Conservation (phyloP, 2,329 filamentous ascomycete species). For the Talaromyces rugulosus region DNA sequence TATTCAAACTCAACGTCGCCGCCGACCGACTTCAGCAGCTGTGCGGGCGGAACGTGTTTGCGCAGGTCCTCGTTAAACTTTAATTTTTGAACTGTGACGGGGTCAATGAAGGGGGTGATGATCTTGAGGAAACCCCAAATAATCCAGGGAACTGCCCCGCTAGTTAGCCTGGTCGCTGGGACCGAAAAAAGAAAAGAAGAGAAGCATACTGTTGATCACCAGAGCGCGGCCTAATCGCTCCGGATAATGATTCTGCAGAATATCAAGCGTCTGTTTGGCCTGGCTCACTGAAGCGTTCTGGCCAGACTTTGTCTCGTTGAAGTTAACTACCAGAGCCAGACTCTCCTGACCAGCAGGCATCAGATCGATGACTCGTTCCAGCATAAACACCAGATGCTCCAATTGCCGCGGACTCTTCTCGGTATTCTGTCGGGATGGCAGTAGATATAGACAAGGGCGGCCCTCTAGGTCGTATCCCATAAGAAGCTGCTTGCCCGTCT, state of each 20-base stretch:
- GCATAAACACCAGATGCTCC: slow-evolving; percentile 92
- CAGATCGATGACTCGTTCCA: slow-evolving; percentile 83
- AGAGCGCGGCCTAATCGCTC: slow-evolving; percentile 85
- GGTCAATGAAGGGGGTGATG: slow-evolving; percentile 94
- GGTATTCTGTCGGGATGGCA: slow-evolving; percentile 89
- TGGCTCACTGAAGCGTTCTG: slow-evolving; percentile 72
- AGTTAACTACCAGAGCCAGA: slow-evolving; percentile 83
- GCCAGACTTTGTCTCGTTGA: slow-evolving; percentile 71
- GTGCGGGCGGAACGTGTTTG: slow-evolving; percentile 72
- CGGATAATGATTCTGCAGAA: slow-evolving; percentile 93
- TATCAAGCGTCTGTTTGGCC: slow-evolving; percentile 78
- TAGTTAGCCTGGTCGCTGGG: not conserved
- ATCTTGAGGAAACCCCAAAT: slow-evolving; percentile 94
- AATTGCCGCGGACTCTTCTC: slow-evolving; percentile 80
- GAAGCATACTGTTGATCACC: slow-evolving; percentile 72
- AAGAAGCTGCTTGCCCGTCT: slow-evolving; percentile 91
- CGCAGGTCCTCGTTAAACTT: slow-evolving; percentile 94
- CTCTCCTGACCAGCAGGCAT: slow-evolving; percentile 86
- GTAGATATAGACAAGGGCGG: slow-evolving; percentile 86
- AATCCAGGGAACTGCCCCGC: slow-evolving; percentile 71
- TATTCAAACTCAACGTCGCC: slow-evolving; percentile 88
- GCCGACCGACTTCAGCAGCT: slow-evolving; percentile 74
- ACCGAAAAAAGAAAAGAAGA: not conserved
- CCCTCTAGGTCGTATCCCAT: slow-evolving; percentile 81
- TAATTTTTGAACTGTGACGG: slow-evolving; percentile 86